A percentile compares a stretch with the other conserved stretches of the same genome.
phyloP scores from a whole-genome alignment of 2,329 filamentous ascomycete genomes.

The Penicillium vulpinum region DNA sequence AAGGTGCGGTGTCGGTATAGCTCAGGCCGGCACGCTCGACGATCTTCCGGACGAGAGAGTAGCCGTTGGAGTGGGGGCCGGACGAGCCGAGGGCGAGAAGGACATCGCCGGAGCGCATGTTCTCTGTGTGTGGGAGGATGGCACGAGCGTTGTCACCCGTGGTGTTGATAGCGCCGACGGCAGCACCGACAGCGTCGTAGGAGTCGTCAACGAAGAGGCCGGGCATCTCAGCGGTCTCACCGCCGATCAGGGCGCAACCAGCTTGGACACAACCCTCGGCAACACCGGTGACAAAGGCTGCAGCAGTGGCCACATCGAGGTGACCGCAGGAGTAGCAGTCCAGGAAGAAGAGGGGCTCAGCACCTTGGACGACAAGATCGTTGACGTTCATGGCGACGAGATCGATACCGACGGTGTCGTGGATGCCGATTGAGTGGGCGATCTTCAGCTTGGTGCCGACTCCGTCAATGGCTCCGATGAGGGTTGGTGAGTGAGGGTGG shows the following conservation, averaged over 20 bases:
- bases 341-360: constrained; percentile 91
- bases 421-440: constrained; percentile 83
- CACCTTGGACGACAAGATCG: constrained; percentile 92
- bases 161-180: constrained; percentile 74
- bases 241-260: constrained; percentile 88
- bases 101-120: constrained; percentile 80
- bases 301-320: constrained; percentile 74
- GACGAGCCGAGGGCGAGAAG: constrained; percentile 82
- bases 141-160: constrained; percentile 54
- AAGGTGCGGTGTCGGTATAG: constrained; percentile 74
- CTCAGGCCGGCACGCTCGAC: constrained; percentile 69
- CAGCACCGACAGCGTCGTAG: constrained; percentile 90
- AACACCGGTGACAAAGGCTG: constrained; percentile 87
- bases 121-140: constrained; percentile 71
- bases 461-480: constrained; percentile 94
- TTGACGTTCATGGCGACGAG: constrained; percentile 99
- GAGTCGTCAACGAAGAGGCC: constrained; percentile 86
- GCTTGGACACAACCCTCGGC: constrained; percentile 82
- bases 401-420: constrained; percentile 93
- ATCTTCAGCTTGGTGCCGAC: constrained; percentile 97
- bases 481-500: constrained; percentile 70
- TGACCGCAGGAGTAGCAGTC: constrained; percentile 96
- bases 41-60: constrained; percentile 92
- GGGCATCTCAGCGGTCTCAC: constrained; percentile 98
- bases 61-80: constrained; percentile 94